Percentiles rank a stretch among this genome's conserved stretches.
phyloP scores from a whole-genome alignment of 2,329 filamentous ascomycete species.

The Colletotrichum phormii region DNA sequence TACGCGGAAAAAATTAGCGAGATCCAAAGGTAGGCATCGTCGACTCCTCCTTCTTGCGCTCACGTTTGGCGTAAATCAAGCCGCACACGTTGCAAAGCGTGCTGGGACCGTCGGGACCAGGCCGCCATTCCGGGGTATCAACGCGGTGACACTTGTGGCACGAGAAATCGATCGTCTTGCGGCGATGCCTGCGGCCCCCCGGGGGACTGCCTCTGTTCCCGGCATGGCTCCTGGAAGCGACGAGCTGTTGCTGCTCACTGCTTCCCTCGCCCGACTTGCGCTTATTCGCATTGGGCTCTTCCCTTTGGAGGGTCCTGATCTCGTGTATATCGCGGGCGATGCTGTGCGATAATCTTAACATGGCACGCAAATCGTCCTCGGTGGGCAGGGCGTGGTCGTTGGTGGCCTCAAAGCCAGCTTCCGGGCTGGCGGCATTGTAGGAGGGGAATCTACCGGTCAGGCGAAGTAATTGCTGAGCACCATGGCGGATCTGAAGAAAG shows the following conservation, averaged over 20 bases:
- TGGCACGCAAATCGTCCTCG: conserved; percentile 21
- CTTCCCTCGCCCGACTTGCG: neutral
- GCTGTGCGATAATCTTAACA: conserved; percentile 29
- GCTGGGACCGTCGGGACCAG: conserved; percentile 78
- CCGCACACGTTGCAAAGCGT: conserved; percentile 82
- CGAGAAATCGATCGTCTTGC: conserved; percentile 41
- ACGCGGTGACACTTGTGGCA: conserved; percentile 70
- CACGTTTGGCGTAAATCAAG: conserved; percentile 55
- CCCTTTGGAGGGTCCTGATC: conserved; percentile 9
- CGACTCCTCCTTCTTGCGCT: conserved; percentile 35
- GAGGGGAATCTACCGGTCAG: conserved; percentile 17
- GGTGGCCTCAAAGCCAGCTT: neutral
- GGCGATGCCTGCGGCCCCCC: conserved; percentile 44
- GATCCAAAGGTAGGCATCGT: conserved; percentile 22
- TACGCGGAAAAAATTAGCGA: neutral
- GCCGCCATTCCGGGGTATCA: conserved; percentile 81
- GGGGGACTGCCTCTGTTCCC: neutral
- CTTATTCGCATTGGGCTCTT: neutral
- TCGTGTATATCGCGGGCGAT: conserved; percentile 32
- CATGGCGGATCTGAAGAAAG: conserved; percentile 12
- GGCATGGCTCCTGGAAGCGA: neutral
- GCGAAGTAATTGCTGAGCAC: conserved; percentile 22
- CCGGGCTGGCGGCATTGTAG: neutral
- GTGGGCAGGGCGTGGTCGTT: conserved; percentile 10
- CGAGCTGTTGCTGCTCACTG: neutral